A percentile compares a stretch with the other conserved stretches of the same genome.
These are phyloP conservation scores for Colletotrichum sp. DNA, from an alignment of 2,329 filamentous ascomycete species.

Conservation along the genomic window DNA sequence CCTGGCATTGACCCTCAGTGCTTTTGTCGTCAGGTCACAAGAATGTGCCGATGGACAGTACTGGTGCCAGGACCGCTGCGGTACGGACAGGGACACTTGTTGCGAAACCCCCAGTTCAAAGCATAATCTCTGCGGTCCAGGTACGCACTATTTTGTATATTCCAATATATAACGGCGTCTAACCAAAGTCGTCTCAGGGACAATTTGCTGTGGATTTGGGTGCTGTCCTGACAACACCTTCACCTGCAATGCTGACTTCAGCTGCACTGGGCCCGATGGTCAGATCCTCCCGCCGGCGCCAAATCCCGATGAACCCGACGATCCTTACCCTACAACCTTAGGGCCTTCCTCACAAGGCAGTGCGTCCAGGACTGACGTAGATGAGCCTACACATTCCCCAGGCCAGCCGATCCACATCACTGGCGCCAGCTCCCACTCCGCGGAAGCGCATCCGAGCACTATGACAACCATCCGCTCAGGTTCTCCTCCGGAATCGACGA, in stretches of 20 bases:
- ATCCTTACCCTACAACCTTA: accelerated
- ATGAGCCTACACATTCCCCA: not conserved
- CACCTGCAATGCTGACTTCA: not conserved
- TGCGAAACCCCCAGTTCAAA: not conserved
- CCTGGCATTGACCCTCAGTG: accelerated
- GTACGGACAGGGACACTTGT: not conserved
- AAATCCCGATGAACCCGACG: not conserved
- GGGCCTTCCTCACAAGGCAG: accelerated
- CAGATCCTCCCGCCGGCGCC: not conserved
- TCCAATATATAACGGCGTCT: accelerated
- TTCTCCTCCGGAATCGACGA: not conserved
- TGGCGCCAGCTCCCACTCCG: not conserved
- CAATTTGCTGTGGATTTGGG: not conserved
- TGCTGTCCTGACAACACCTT: not conserved
- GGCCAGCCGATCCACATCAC: not conserved
- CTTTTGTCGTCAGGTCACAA: accelerated
- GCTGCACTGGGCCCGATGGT: not conserved
- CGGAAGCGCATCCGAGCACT: not conserved
- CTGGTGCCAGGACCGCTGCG: not conserved
- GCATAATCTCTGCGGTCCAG: not conserved
- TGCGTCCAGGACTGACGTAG: accelerated
- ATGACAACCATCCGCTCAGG: not conserved
- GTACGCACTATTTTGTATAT: accelerated
- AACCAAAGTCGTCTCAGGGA: not conserved
- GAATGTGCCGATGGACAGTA: not conserved